Percentiles rank a stretch among this genome's conserved stretches.
Evolutionary conservation across 257 asterid genomes (phyloP).

Genomic region (Knoxia roxburghii): DNA sequence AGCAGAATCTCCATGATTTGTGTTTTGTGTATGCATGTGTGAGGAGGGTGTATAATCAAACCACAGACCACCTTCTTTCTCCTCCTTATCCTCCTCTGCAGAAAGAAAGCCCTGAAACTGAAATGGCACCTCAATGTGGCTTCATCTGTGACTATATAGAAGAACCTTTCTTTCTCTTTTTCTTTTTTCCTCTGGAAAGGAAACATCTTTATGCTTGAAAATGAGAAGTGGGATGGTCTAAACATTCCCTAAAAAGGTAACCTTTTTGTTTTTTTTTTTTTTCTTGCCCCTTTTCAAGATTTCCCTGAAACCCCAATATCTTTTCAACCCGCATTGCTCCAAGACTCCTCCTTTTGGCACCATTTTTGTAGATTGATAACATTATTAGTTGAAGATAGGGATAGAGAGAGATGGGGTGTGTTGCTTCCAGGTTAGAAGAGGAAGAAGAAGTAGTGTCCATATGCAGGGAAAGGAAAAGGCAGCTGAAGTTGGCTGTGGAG

Average conservation of each 20-base stretch:
- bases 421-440: constrained; percentile 63
- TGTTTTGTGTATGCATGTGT: not conserved
- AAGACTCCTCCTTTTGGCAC: constrained; percentile 34
- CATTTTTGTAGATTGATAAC: constrained; percentile 18
- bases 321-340: constrained; percentile 30
- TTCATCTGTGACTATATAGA: constrained; percentile 16
- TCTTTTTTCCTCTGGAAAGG: constrained; percentile 20
- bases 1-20: constrained; percentile 8
- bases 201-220: constrained; percentile 23
- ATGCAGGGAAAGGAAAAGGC: constrained; percentile 72
- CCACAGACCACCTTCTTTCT: not conserved
- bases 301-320: constrained; percentile 21
- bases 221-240: constrained; percentile 22
- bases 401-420: constrained; percentile 76
- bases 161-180: constrained; percentile 21
- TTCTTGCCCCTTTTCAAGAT: not conserved
- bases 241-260: constrained; percentile 17
- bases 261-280: not conserved
- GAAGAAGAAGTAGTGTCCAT: constrained; percentile 83
- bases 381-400: constrained; percentile 12
- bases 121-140: constrained; percentile 24
- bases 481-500: constrained; percentile 72
- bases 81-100: not conserved
- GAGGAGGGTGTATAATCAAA: not conserved
- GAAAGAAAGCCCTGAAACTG: constrained; percentile 11